phyloP scores from a whole-genome alignment of 1,284 basidiomycete species.

The Earliella scabrosa region DNA sequence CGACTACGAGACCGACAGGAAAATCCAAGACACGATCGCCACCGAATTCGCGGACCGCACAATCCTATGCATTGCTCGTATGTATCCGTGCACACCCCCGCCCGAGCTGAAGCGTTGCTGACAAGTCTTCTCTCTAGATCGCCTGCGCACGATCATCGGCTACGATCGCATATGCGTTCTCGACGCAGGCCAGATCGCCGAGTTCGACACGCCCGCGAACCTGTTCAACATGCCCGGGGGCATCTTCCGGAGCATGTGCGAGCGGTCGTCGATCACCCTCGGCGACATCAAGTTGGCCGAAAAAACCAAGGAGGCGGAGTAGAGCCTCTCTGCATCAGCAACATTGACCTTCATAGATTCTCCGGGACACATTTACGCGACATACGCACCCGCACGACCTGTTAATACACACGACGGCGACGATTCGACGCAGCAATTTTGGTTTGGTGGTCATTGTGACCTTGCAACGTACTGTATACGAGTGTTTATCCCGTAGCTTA shows the following conservation, averaged over 20 bases:
- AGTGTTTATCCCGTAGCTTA: too few relatives aligned
- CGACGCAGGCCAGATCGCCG: constrained; percentile 68
- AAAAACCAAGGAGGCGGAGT: constrained; percentile 32
- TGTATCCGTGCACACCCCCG: constrained; percentile 28
- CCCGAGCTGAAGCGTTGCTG: not conserved
- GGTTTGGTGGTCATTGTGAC: too few relatives aligned
- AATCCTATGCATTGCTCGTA: constrained; percentile 80
- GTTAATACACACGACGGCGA: too few relatives aligned
- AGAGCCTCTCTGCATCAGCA: not conserved
- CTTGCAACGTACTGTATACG: too few relatives aligned
- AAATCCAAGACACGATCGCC: constrained; percentile 87
- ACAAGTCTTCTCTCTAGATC: constrained; percentile 46
- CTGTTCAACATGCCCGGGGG: constrained; percentile 60
- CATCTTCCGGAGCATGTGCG: constrained; percentile 78
- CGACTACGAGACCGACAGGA: constrained; percentile 83
- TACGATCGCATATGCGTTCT: constrained; percentile 81
- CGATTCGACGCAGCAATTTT: too few relatives aligned
- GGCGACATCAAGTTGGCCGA: constrained; percentile 60
- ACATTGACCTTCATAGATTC: not conserved
- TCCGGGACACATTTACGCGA: too few relatives aligned
- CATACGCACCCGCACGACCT: too few relatives aligned
- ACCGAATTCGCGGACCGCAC: constrained; percentile 82
- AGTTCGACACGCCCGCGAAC: constrained; percentile 74
- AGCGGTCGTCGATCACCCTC: constrained; percentile 66
- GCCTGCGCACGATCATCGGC: constrained; percentile 75